phyloP scores from a whole-genome alignment of 768 basidiomycete species.

The Cyathus striatus region DNA sequence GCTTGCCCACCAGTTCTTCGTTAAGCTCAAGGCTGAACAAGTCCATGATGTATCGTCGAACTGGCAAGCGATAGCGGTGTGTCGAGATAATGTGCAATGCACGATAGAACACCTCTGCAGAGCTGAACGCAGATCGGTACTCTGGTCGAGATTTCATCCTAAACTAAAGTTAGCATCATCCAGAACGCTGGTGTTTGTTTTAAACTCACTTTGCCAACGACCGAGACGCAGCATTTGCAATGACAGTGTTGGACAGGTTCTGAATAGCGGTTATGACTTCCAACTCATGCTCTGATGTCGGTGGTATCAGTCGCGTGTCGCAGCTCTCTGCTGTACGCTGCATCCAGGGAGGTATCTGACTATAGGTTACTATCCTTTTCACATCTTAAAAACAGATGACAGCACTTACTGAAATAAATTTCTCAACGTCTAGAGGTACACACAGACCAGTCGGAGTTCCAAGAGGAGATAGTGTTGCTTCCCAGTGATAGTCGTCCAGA shows the following conservation, averaged over 20 bases:
- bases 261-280: conserved; percentile 88
- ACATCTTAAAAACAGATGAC: no score
- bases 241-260: conserved; percentile 92
- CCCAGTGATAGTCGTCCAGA: conserved; percentile 90
- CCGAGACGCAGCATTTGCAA: conserved; percentile 91
- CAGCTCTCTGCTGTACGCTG: conserved; percentile 28
- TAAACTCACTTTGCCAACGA: conserved; percentile 78
- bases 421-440: conserved; percentile 77
- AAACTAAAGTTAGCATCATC: conserved; percentile 4
- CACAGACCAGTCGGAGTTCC: conserved; percentile 89
- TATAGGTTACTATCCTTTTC: no score
- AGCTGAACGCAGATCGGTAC: conserved; percentile 72
- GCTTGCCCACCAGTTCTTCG: conserved; percentile 46
- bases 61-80: conserved; percentile 86
- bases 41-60: conserved; percentile 89
- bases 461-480: conserved; percentile 81
- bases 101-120: conserved; percentile 75
- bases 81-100: conserved; percentile 85
- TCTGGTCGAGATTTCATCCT: conserved; percentile 78
- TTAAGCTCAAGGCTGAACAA: conserved; percentile 84
- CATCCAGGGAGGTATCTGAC: conserved; percentile 74
- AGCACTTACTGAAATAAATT: conserved; percentile 73
- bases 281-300: conserved; percentile 64
- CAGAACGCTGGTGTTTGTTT: no score
- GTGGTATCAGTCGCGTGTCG: conserved; percentile 53